phyloP scores from a whole-genome alignment of 2,329 filamentous ascomycete genomes.

The Beauveria asiatica region DNA sequence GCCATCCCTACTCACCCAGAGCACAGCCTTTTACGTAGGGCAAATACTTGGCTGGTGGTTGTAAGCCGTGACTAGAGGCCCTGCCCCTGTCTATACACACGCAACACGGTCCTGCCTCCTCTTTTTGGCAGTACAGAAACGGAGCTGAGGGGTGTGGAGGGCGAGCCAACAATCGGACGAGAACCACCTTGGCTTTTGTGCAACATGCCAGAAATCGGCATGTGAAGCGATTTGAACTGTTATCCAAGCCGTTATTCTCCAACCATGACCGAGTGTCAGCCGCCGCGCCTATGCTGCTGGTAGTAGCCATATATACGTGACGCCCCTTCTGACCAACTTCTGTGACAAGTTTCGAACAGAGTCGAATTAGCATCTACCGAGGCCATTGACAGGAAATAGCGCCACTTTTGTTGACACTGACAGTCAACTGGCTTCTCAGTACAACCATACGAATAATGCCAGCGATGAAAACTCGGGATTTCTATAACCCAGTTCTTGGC shows the following conservation, averaged over 20 bases:
- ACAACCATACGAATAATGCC: not conserved
- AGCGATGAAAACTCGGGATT: not conserved
- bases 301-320: not conserved
- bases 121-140: not conserved
- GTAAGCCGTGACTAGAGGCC: not conserved
- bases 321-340: not conserved
- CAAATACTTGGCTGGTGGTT: not conserved
- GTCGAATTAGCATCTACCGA: not conserved
- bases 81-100: not conserved
- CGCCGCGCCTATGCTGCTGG: not conserved
- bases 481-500: not conserved
- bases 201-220: not conserved
- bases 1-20: not conserved
- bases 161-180: conserved; percentile 1
- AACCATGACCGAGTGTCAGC: not conserved
- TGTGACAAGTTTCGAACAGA: not conserved
- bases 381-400: not conserved
- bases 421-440: not conserved
- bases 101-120: conserved; percentile 1
- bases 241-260: not conserved
- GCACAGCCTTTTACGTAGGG: not conserved
- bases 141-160: not conserved
- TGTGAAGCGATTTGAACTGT: not conserved
- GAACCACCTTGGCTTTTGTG: not conserved
- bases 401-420: not conserved